phyloP scores from a whole-genome alignment of 305 asterid genomes.

The Fraxinus greggii region DNA sequence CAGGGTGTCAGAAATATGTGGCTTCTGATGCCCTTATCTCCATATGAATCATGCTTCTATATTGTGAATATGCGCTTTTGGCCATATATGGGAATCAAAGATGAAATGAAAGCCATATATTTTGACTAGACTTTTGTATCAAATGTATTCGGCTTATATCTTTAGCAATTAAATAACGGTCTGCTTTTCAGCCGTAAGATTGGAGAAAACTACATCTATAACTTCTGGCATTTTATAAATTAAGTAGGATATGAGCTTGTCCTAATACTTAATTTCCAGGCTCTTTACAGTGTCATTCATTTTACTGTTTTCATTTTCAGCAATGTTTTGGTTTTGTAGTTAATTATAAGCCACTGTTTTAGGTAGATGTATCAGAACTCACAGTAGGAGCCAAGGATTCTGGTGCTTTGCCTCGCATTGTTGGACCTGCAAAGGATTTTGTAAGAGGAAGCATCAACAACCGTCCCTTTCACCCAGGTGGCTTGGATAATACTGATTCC shows the following conservation, averaged over 20 bases:
- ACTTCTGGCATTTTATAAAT: conserved; percentile 8
- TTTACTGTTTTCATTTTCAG: conserved; percentile 9
- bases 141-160: not conserved
- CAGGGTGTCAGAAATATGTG: not conserved
- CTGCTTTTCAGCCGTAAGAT: conserved; percentile 5
- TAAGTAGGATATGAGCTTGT: not conserved
- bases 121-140: not conserved
- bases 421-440: conserved; percentile 87
- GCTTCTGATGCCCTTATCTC: not conserved
- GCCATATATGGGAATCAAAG: not conserved
- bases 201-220: not conserved
- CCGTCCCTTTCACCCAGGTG: conserved; percentile 95
- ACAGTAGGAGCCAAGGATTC: conserved; percentile 63
- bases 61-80: not conserved
- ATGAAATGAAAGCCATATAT: conserved; percentile 8
- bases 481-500: conserved; percentile 65
- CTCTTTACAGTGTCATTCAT: conserved; percentile 18
- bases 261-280: conserved; percentile 5
- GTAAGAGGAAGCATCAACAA: conserved; percentile 83
- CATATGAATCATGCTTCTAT: not conserved
- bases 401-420: conserved; percentile 83
- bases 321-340: conserved; percentile 18
- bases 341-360: conserved; percentile 30
- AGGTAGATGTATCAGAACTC: conserved; percentile 79
- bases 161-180: not conserved